phyloP scores from a whole-genome alignment of 2,329 filamentous ascomycete genomes.

The Pseudocercospora fuligena region DNA sequence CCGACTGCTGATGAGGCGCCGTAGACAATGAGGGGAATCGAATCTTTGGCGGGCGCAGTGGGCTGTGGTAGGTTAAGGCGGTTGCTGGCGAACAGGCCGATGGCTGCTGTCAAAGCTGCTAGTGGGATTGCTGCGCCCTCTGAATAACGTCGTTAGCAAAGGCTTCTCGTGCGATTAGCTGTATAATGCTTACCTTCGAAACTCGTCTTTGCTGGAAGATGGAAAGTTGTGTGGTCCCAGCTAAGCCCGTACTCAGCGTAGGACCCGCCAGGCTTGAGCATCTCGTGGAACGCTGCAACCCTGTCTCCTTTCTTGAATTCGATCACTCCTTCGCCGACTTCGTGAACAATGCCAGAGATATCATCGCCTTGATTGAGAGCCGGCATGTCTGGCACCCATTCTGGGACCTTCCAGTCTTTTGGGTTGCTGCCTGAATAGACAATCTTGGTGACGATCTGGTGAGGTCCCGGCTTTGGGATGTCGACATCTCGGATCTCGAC shows the following conservation, averaged over 20 bases:
- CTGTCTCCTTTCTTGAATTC: slow-evolving; percentile 64
- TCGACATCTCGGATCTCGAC: slow-evolving; percentile 46
- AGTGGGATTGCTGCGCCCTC: slow-evolving; percentile 54
- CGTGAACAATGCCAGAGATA: slow-evolving; percentile 53
- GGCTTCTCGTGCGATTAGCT: background rate
- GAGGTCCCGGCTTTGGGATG: slow-evolving; percentile 46
- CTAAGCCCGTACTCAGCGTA: slow-evolving; percentile 67
- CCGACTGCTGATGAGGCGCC: slow-evolving; percentile 62
- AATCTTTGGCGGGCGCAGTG: slow-evolving; percentile 41
- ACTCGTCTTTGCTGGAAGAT: slow-evolving; percentile 54
- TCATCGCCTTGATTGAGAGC: slow-evolving; percentile 42
- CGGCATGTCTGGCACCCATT: slow-evolving; percentile 25
- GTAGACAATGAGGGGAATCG: slow-evolving; percentile 51
- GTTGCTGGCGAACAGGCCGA: slow-evolving; percentile 47
- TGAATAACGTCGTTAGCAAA: slow-evolving; percentile 13
- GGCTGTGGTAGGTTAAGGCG: slow-evolving; percentile 50
- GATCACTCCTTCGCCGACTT: slow-evolving; percentile 59
- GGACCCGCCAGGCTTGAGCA: slow-evolving; percentile 56
- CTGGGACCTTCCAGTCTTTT: slow-evolving; percentile 38
- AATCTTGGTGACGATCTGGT: slow-evolving; percentile 41
- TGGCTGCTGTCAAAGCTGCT: slow-evolving; percentile 52
- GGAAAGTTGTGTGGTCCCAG: slow-evolving; percentile 62
- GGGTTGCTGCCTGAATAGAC: slow-evolving; percentile 41
- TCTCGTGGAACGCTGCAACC: slow-evolving; percentile 61
- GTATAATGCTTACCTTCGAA: slow-evolving; percentile 54